Conservation (phyloP, 345 rosid species). For the Trapa incisa region DNA sequence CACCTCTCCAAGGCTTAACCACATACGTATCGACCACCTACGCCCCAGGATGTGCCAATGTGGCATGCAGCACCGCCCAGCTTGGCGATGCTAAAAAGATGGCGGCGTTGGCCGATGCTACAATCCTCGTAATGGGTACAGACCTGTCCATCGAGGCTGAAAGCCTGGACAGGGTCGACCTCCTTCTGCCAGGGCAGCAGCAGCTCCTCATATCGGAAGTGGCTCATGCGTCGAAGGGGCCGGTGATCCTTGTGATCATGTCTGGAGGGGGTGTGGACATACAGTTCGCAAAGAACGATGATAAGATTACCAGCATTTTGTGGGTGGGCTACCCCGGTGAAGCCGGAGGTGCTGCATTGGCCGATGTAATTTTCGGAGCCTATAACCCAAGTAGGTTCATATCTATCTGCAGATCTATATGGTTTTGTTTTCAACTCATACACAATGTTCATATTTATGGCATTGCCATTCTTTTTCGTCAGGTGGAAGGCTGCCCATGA, state of each 20-base stretch:
- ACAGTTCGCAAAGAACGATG: conserved; percentile 48
- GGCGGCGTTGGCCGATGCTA: conserved; percentile 58
- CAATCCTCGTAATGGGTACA: conserved; percentile 65
- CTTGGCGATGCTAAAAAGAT: conserved; percentile 41
- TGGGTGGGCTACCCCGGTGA: conserved; percentile 97
- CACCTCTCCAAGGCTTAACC: conserved; percentile 70
- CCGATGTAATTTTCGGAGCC: conserved; percentile 67
- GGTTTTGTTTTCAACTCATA: neutral
- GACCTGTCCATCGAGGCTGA: conserved; percentile 73
- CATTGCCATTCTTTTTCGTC: neutral
- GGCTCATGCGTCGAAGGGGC: conserved; percentile 63
- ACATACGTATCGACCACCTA: conserved; percentile 43
- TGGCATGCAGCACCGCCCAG: conserved; percentile 50
- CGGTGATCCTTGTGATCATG: conserved; percentile 85
- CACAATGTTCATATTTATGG: neutral
- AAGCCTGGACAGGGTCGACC: conserved; percentile 44
- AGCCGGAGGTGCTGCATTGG: conserved; percentile 89
- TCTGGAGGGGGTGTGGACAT: conserved; percentile 89
- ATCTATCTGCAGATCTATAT: neutral
- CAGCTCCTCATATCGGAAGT: conserved; percentile 44
- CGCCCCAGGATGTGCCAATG: conserved; percentile 53
- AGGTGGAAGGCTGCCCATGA: conserved; percentile 93
- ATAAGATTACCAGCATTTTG: conserved; percentile 54
- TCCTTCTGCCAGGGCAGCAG: conserved; percentile 76
- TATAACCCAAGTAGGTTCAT: conserved; percentile 65